Evolutionary conservation across 495 filamentous ascomycete species (phyloP).

Genomic region (Penicillium lagena): DNA sequence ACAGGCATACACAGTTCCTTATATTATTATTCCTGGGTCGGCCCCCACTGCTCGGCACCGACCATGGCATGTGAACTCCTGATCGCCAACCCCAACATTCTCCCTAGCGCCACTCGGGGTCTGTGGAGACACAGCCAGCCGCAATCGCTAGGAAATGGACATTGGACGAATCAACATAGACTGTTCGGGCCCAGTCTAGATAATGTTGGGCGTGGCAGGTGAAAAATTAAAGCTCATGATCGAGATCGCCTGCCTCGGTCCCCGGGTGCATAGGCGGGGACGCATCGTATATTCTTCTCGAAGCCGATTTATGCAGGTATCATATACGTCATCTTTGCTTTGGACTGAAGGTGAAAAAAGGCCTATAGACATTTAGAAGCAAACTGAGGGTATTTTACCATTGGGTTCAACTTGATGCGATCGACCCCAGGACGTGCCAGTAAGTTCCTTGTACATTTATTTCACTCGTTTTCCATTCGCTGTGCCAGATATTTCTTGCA

Average conservation of each 20-base stretch:
- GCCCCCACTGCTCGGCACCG: background rate
- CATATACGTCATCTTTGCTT: too few species aligned
- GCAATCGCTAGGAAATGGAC: background rate
- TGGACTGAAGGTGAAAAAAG: too few species aligned
- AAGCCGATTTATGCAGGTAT: too few species aligned
- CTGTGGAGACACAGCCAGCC: background rate
- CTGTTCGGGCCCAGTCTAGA: background rate
- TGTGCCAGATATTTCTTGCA: too few species aligned
- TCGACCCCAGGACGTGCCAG: too few species aligned
- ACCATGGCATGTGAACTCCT: conserved; percentile 9
- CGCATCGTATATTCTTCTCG: background rate
- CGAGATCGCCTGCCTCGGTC: conserved; percentile 6
- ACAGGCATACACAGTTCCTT: background rate
- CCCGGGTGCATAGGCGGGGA: conserved; percentile 4
- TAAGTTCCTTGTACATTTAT: too few species aligned
- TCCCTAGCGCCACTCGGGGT: background rate
- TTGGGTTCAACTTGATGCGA: too few species aligned
- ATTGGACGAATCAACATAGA: conserved; percentile 1
- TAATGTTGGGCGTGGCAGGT: conserved; percentile 1
- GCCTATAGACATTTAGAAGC: too few species aligned
- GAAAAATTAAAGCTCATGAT: conserved; percentile 7
- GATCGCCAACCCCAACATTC: conserved; percentile 6
- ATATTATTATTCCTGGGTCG: conserved; percentile 3
- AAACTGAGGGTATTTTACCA: too few species aligned
- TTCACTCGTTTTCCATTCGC: too few species aligned